These are phyloP conservation scores for Macrophomina pseudophaseolina DNA, from an alignment of 2,329 filamentous ascomycete species.

Conservation along the genomic window DNA sequence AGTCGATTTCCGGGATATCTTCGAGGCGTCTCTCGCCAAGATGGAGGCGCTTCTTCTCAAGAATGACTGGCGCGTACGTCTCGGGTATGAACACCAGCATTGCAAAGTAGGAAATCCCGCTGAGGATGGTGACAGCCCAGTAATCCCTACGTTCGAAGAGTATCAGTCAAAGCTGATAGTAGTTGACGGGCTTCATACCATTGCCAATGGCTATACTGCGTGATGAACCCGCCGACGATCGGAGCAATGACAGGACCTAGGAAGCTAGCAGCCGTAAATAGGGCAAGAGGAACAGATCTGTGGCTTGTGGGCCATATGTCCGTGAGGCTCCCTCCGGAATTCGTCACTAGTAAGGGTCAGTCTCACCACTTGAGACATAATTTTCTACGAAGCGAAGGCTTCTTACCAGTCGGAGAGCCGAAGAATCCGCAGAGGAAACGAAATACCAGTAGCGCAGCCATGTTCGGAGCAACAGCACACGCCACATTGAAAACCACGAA, in stretches of 20 bases:
- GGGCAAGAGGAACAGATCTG: conserved; percentile 72
- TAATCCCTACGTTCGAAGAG: conserved; percentile 48
- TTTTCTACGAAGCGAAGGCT: conserved; percentile 35
- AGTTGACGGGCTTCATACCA: conserved; percentile 53
- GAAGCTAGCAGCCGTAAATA: conserved; percentile 59
- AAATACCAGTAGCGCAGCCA: conserved; percentile 49
- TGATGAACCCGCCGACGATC: conserved; percentile 60
- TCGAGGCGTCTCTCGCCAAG: neutral
- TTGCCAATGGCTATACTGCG: conserved; percentile 60
- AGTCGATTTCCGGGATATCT: conserved; percentile 14
- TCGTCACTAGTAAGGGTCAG: conserved; percentile 15
- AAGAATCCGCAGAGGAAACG: conserved; percentile 62
- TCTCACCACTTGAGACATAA: conserved; percentile 23
- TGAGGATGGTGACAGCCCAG: conserved; percentile 83
- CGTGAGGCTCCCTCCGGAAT: conserved; percentile 56
- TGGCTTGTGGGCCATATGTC: conserved; percentile 79
- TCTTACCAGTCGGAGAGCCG: conserved; percentile 67
- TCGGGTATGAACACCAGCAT: conserved; percentile 59
- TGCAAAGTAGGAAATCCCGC: conserved; percentile 33
- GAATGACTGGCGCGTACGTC: conserved; percentile 70
- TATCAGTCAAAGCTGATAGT: conserved; percentile 29
- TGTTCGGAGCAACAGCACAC: conserved; percentile 49
- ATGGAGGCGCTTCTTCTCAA: neutral
- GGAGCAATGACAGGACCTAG: conserved; percentile 49
- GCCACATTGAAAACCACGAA: conserved; percentile 61